Conservation (phyloP, 768 basidiomycete genomes). For the Lyophyllum shimeji region DNA sequence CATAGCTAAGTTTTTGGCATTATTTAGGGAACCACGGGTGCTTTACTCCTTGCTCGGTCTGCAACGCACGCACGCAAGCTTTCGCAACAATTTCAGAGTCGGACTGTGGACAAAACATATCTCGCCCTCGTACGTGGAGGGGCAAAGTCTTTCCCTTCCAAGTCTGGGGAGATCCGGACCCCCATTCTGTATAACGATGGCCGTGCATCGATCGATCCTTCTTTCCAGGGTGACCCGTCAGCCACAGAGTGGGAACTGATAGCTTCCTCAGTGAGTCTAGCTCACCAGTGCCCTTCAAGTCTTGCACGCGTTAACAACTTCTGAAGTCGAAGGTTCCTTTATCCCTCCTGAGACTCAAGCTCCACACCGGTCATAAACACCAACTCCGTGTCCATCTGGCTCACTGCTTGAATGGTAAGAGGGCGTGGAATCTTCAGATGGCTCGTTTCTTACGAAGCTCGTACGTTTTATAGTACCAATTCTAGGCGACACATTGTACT, state of each 20-base stretch:
- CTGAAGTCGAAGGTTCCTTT: slow-evolving; percentile 40
- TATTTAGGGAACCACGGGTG: slow-evolving; percentile 60
- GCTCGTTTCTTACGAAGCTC: not conserved
- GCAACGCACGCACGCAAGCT: slow-evolving; percentile 42
- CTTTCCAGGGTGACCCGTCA: slow-evolving; percentile 32
- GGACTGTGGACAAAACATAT: slow-evolving; percentile 55
- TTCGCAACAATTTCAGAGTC: slow-evolving; percentile 51
- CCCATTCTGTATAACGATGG: slow-evolving; percentile 47
- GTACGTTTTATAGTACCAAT: slow-evolving; percentile 52
- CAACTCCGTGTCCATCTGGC: slow-evolving; percentile 70
- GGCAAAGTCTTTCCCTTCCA: slow-evolving; percentile 38
- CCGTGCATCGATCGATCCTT: slow-evolving; percentile 36
- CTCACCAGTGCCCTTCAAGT: not conserved
- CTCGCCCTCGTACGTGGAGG: slow-evolving; percentile 63
- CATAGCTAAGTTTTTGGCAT: not conserved
- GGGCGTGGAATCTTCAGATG: slow-evolving; percentile 13
- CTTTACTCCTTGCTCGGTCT: slow-evolving; percentile 54
- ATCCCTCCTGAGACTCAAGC: slow-evolving; percentile 53
- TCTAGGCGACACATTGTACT: slow-evolving; percentile 58
- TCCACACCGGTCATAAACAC: slow-evolving; percentile 67
- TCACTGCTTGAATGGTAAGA: slow-evolving; percentile 46
- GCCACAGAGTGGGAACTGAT: slow-evolving; percentile 60
- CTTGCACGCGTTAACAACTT: not conserved
- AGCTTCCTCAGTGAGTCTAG: slow-evolving; percentile 50
- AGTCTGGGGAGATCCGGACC: slow-evolving; percentile 40